Conservation (phyloP, 2,329 filamentous ascomycete species). For the Calonectria ilicicola region DNA sequence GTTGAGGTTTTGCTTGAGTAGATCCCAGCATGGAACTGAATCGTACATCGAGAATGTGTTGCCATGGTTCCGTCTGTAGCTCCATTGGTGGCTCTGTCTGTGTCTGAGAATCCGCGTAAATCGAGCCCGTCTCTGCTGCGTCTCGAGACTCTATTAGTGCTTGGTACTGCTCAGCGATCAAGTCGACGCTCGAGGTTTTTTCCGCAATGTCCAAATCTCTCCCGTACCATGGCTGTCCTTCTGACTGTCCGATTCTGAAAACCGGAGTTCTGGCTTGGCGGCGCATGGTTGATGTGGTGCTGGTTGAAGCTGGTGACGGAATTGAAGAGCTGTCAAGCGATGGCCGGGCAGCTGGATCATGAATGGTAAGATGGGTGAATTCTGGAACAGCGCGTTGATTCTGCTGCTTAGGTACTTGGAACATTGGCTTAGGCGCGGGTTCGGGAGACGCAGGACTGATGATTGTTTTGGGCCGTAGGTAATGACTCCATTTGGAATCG, state of each 20-base stretch:
- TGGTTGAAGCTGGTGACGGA: constrained; percentile 51
- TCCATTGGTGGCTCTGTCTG: constrained; percentile 15
- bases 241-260: constrained; percentile 62
- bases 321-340: constrained; percentile 42
- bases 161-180: constrained; percentile 64
- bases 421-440: constrained; percentile 25
- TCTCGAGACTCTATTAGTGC: constrained; percentile 55
- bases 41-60: constrained; percentile 31
- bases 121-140: constrained; percentile 51
- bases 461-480: constrained; percentile 40
- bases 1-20: constrained; percentile 23
- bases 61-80: constrained; percentile 22
- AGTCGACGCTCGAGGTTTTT: constrained; percentile 58
- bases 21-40: constrained; percentile 22
- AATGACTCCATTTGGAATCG: constrained; percentile 45
- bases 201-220: constrained; percentile 39
- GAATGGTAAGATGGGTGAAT: constrained; percentile 39
- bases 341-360: constrained; percentile 34
- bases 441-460: constrained; percentile 31
- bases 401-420: constrained; percentile 31
- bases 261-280: constrained; percentile 66
- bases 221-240: constrained; percentile 44
- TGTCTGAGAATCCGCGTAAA: constrained; percentile 33
- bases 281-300: constrained; percentile 49
- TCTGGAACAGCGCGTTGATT: constrained; percentile 39